phyloP scores from a whole-genome alignment of 805 yeast species.

The Candida rishiriensis region DNA sequence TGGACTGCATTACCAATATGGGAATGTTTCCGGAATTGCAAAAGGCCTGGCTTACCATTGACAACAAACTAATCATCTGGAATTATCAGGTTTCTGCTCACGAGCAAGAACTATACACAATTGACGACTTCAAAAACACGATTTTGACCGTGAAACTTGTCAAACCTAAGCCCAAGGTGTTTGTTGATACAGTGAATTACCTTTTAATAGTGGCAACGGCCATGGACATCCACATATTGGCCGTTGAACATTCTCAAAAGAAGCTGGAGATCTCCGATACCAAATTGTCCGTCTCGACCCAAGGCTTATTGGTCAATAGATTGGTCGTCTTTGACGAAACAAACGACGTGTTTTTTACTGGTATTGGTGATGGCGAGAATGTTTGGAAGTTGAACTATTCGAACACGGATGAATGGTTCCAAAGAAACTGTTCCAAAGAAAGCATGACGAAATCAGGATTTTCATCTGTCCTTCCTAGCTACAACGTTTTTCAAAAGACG shows the following conservation, averaged over 20 bases:
- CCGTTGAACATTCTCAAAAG: constrained; percentile 51
- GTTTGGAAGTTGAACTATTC: constrained; percentile 87
- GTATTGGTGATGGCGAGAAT: constrained; percentile 70
- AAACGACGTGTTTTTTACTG: constrained; percentile 79
- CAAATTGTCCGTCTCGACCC: constrained; percentile 71
- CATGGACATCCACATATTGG: constrained; percentile 69
- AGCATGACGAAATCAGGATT: constrained; percentile 72
- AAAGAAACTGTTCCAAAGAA: constrained; percentile 74
- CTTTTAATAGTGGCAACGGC: constrained; percentile 77
- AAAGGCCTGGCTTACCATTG: constrained; percentile 83
- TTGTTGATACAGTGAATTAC: constrained; percentile 71
- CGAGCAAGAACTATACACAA: constrained; percentile 63
- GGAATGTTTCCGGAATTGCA: constrained; percentile 79
- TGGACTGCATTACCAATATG: constrained; percentile 66
- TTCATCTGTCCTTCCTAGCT: constrained; percentile 45
- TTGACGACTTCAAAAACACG: constrained; percentile 77
- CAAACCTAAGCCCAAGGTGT: constrained; percentile 77
- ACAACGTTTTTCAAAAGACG: constrained; percentile 21
- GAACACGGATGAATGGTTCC: constrained; percentile 81
- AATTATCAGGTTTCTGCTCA: constrained; percentile 46
- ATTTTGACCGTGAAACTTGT: constrained; percentile 72
- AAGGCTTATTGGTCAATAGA: constrained; percentile 68
- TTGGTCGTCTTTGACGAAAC: constrained; percentile 57
- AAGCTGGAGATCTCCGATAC: constrained; percentile 75
- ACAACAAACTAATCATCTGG: constrained; percentile 82